Percentiles rank a stretch among this genome's conserved stretches.
phyloP scores from a whole-genome alignment of 2,329 filamentous ascomycete species.

The Colletotrichum endophyticum region DNA sequence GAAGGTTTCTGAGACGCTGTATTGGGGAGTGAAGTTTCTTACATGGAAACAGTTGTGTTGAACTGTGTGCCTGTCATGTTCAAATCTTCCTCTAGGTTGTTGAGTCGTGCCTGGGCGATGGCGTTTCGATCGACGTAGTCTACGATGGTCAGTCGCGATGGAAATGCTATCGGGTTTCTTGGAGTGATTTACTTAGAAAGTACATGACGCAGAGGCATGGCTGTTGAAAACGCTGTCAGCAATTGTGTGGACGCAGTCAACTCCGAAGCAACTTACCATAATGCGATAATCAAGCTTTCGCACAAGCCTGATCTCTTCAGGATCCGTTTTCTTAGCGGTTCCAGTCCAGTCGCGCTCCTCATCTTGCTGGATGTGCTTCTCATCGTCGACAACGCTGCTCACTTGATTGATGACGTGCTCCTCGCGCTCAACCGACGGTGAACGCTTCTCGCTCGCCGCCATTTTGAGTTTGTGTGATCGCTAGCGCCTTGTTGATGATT shows the following conservation, averaged over 20 bases:
- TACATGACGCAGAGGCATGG: constrained; percentile 47
- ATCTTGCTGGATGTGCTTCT: constrained; percentile 24
- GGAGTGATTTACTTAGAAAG: constrained; percentile 38
- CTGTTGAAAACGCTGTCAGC: constrained; percentile 17
- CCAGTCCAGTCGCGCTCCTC: constrained; percentile 40
- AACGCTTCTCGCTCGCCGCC: constrained; percentile 10
- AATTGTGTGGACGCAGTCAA: background rate
- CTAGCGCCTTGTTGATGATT: background rate
- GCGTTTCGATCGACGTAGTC: constrained; percentile 50
- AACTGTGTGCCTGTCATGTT: constrained; percentile 41
- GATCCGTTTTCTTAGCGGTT: constrained; percentile 41
- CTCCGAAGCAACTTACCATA: constrained; percentile 35
- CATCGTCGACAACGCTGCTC: constrained; percentile 3
- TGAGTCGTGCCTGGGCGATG: constrained; percentile 49
- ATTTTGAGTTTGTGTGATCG: background rate
- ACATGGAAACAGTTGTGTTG: constrained; percentile 42
- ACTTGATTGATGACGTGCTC: constrained; percentile 16
- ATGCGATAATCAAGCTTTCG: constrained; percentile 45
- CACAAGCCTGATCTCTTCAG: constrained; percentile 42
- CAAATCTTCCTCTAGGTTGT: constrained; percentile 46
- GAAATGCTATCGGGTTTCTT: background rate
- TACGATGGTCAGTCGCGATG: background rate
- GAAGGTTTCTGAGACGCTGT: fast-evolving
- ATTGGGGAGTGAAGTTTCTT: constrained; percentile 4
- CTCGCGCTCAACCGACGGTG: constrained; percentile 9